Base-by-base conservation (phyloP, 78 protist species). In the Dictyostelium citrinum region DNA sequence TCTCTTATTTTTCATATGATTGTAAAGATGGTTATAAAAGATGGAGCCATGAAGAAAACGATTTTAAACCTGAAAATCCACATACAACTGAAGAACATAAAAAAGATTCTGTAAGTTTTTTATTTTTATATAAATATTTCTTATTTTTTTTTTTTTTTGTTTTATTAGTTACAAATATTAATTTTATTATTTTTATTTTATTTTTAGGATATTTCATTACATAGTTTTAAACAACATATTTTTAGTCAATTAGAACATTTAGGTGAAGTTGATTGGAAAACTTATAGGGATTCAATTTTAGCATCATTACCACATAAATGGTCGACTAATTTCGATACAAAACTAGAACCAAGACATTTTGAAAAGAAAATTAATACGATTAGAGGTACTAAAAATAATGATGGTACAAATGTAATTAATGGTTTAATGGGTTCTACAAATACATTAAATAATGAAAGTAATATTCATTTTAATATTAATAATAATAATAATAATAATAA, bases 221-320 rank as follows among this genome's bases (percentile, higher is more conserved):
- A 86, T 29, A 86, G 93, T 43, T 76, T 60, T 55, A 86, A 67
- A 77, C 93, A 86, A 55, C 93, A 86, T 46, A 68, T 86, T 7
- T 78, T 27, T 43, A 49, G 64, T 60, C 71, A 55, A 41, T 31
- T 86, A 12, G 93, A 86, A 24, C 95, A 91, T 55, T 37, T 82
- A 16, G 95, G 95, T 14, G 95, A 91, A 77, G 95, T 91, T 29
- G 61, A 75, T 43, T 91, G 95, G 95, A 91, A 60, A 71, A 6
- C 11, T 2, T 91, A 78, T 29, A 77, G 70, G 49, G 81, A 83
- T 16, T 78, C 83, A 39, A 45, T 91, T 68, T 22, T 91, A 3
- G 46, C 58, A 5, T 29, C 79, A 33, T 31, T 81, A 9, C 95
- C 95, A 33, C 95, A 91, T 41, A 37, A 58, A 24, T 91, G 95